Evolutionary conservation across 1,284 basidiomycete genomes (phyloP).

Genomic region (Trametes hirsuta): DNA sequence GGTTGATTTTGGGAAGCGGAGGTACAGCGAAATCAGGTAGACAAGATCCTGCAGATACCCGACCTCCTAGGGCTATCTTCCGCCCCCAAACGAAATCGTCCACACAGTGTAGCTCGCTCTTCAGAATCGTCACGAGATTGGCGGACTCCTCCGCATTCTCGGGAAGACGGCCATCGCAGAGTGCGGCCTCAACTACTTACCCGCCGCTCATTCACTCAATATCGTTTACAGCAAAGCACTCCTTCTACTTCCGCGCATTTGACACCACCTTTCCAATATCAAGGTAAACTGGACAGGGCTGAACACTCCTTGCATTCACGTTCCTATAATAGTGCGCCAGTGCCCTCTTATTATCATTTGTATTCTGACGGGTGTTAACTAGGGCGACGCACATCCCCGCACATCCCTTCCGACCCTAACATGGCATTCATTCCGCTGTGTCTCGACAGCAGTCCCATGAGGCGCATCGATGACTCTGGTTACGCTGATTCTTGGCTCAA

Average conservation of each 20-base stretch:
- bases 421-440: conserved; percentile 29
- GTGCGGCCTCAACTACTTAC: background rate
- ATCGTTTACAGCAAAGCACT: background rate
- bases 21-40: conserved; percentile 6
- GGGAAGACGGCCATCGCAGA: background rate
- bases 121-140: too few relatives aligned
- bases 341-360: background rate
- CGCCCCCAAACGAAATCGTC: conserved; percentile 21
- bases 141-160: background rate
- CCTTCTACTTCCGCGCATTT: too few relatives aligned
- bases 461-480: conserved; percentile 11
- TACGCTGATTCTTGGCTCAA: conserved; percentile 18
- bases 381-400: background rate
- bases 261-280: too few relatives aligned
- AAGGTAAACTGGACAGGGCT: too few relatives aligned
- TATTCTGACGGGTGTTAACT: background rate
- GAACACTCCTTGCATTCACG: too few relatives aligned
- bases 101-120: background rate
- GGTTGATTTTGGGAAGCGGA: conserved; percentile 32
- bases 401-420: background rate
- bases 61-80: conserved; percentile 18
- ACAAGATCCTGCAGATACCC: conserved; percentile 18
- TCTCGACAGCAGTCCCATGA: conserved; percentile 27
- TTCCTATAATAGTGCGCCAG: too few relatives aligned
- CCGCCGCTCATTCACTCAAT: background rate